Conservation (phyloP, 2,329 filamentous ascomycete genomes). For the Epichloe aotearoae region DNA sequence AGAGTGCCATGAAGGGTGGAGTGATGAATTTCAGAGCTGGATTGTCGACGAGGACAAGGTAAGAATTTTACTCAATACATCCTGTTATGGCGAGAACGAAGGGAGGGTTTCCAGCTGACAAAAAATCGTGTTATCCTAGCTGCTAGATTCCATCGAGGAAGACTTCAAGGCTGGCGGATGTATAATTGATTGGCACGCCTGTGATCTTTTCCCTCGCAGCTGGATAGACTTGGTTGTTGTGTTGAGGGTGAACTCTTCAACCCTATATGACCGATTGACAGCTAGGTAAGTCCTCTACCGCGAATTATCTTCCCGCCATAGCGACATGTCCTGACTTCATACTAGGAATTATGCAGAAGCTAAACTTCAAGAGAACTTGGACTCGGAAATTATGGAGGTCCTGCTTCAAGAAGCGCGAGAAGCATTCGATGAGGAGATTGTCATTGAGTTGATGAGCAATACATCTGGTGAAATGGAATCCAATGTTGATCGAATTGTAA, state of each 20-base stretch:
- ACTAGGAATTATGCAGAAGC: constrained; percentile 63
- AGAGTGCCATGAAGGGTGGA: constrained; percentile 75
- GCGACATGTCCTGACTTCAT: neutral
- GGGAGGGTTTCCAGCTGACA: constrained; percentile 6
- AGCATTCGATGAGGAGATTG: constrained; percentile 72
- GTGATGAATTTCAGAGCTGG: constrained; percentile 75
- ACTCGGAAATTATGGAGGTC: constrained; percentile 96
- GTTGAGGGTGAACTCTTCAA: constrained; percentile 63
- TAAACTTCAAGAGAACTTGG: constrained; percentile 92
- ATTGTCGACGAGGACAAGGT: constrained; percentile 97
- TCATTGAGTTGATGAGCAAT: constrained; percentile 80
- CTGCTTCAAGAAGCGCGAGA: constrained; percentile 81
- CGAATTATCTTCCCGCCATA: too few relatives aligned
- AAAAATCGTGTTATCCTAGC: constrained; percentile 25
- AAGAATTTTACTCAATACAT: constrained; percentile 10
- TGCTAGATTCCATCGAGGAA: constrained; percentile 81
- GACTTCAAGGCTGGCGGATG: constrained; percentile 67
- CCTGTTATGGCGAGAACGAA: neutral
- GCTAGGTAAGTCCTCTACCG: constrained; percentile 39
- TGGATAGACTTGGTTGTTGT: constrained; percentile 96
- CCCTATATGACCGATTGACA: constrained; percentile 73
- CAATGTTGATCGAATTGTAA: constrained; percentile 73
- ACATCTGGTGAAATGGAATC: constrained; percentile 71
- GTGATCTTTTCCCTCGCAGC: constrained; percentile 82
- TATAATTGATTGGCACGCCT: constrained; percentile 96